A percentile compares a stretch with the other conserved stretches of the same genome.
Evolutionary conservation across 805 yeast species (phyloP).

Genomic region (Yamadazyma paraphyllophila): DNA sequence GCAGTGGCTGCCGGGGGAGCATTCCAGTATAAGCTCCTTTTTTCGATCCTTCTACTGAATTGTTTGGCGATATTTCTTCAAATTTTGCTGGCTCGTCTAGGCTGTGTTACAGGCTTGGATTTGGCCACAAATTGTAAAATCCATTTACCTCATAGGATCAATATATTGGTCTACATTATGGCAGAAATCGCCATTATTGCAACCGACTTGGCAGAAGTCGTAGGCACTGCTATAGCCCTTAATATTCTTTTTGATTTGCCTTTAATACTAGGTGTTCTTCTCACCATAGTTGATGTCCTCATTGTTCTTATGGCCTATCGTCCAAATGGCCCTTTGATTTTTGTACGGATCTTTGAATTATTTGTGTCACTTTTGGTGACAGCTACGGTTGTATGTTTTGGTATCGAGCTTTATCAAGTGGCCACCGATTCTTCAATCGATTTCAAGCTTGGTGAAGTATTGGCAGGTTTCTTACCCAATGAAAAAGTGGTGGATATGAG

Average conservation of each 20-base stretch:
- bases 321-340: constrained; percentile 69
- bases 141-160: constrained; percentile 67
- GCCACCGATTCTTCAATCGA: constrained; percentile 46
- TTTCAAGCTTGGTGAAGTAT: constrained; percentile 49
- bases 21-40: constrained; percentile 69
- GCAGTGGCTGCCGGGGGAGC: constrained; percentile 87
- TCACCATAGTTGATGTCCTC: constrained; percentile 81
- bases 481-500: constrained; percentile 35
- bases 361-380: constrained; percentile 70
- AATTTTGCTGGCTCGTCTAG: constrained; percentile 78
- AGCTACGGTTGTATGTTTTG: constrained; percentile 74
- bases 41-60: constrained; percentile 73
- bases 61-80: constrained; percentile 82
- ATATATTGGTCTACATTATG: constrained; percentile 58
- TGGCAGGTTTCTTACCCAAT: constrained; percentile 66
- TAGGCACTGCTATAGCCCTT: constrained; percentile 86
- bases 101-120: constrained; percentile 87
- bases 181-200: constrained; percentile 89
- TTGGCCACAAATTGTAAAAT: constrained; percentile 79
- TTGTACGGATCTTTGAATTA: constrained; percentile 73
- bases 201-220: constrained; percentile 91
- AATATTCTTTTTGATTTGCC: constrained; percentile 77
- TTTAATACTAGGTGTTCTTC: constrained; percentile 65
- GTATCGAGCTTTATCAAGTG: constrained; percentile 71
- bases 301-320: constrained; percentile 75